Conservation (phyloP, 2,329 filamentous ascomycete species). For the Neonectria punicea region DNA sequence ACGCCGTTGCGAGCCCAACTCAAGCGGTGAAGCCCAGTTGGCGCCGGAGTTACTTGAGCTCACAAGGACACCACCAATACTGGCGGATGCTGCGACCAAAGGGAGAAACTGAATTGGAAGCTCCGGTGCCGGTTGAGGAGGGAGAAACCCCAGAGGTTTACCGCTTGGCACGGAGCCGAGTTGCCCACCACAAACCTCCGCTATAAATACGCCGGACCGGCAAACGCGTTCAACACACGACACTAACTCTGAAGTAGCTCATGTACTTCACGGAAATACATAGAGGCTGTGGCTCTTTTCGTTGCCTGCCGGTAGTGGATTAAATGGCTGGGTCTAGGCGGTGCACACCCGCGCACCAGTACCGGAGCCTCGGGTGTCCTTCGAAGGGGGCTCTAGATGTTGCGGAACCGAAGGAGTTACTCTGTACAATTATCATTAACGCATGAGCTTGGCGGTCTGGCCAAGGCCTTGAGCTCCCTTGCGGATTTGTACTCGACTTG, state of each 20-base stretch:
- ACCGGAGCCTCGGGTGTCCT: not conserved
- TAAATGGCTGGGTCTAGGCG: not conserved
- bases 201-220: not conserved
- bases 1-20: slow-evolving; percentile 1
- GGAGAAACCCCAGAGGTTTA: not conserved
- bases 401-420: too few species aligned
- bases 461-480: not conserved
- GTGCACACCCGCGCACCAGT: not conserved
- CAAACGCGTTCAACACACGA: not conserved
- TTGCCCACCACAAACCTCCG: not conserved
- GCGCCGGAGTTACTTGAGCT: not conserved
- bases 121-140: not conserved
- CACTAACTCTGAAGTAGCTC: not conserved
- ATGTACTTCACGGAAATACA: not conserved
- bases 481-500: not conserved
- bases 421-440: too few species aligned
- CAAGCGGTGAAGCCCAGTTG: slow-evolving; percentile 22
- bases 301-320: not conserved
- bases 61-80: not conserved
- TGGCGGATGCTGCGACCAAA: not conserved
- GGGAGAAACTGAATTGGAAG: not conserved
- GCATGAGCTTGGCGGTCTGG: not conserved
- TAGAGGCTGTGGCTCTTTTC: not conserved
- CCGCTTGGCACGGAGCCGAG: not conserved
- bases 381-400: not conserved